A percentile compares a stretch with the other conserved stretches of the same genome.
These are phyloP conservation scores for Colletotrichum shisoi DNA, from an alignment of 2,329 filamentous ascomycete species.

Conservation along the genomic window DNA sequence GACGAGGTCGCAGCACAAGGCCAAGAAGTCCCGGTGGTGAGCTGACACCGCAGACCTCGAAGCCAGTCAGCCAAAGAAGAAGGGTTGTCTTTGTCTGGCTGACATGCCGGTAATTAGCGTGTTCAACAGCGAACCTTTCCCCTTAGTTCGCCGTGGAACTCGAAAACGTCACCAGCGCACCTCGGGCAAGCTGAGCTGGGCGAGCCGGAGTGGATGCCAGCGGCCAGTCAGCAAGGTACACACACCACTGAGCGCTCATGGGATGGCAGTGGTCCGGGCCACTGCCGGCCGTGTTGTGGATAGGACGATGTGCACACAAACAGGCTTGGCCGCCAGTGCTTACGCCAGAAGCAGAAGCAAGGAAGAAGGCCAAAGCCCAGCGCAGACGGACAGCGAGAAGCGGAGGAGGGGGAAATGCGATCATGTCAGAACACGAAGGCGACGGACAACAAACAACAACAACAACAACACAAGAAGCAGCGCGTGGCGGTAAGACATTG, in stretches of 20 bases:
- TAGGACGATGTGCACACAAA: slow-evolving; percentile 21
- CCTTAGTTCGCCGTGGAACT: slow-evolving; percentile 10
- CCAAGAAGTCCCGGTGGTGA: not conserved
- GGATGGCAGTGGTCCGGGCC: slow-evolving; percentile 32
- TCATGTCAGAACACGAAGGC: slow-evolving; percentile 16
- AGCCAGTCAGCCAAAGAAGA: not conserved
- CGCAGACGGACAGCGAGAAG: slow-evolving; percentile 5
- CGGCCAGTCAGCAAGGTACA: slow-evolving; percentile 27
- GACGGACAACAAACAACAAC: not conserved
- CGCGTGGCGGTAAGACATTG: slow-evolving; percentile 21
- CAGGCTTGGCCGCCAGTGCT: slow-evolving; percentile 31
- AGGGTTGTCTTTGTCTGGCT: not conserved
- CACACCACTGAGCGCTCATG: slow-evolving; percentile 31
- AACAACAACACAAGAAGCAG: slow-evolving; percentile 1
- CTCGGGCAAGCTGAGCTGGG: not conserved
- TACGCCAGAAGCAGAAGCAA: slow-evolving; percentile 37
- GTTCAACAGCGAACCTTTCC: slow-evolving; percentile 14
- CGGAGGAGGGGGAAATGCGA: slow-evolving; percentile 13
- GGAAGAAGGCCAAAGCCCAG: slow-evolving; percentile 23
- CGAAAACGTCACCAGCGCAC: slow-evolving; percentile 32
- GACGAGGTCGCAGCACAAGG: slow-evolving; percentile 10
- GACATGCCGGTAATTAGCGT: slow-evolving; percentile 11
- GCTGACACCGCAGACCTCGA: not conserved
- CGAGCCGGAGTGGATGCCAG: slow-evolving; percentile 29
- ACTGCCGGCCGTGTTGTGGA: slow-evolving; percentile 24